Evolutionary conservation across 257 asterid genomes (phyloP).

Genomic region (Nicotiana obtusifolia): DNA sequence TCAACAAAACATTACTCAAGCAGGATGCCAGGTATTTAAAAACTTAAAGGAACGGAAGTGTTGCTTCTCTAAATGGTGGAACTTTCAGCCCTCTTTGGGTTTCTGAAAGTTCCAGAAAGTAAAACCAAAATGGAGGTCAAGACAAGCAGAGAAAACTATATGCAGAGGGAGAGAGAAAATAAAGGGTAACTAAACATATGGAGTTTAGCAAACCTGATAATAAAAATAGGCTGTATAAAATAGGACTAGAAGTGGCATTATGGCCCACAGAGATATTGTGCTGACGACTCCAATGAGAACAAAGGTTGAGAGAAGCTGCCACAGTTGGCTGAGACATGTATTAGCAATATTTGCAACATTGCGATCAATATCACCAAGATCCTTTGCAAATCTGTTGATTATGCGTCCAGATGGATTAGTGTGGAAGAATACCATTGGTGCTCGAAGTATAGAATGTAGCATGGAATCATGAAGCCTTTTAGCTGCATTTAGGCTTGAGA

Average conservation of each 20-base stretch:
- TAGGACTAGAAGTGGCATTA: conserved; percentile 69
- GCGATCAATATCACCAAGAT: conserved; percentile 70
- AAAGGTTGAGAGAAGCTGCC: conserved; percentile 69
- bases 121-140: background rate
- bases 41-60: background rate
- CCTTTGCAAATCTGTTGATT: conserved; percentile 70
- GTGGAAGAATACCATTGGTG: conserved; percentile 87
- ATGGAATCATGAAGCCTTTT: conserved; percentile 67
- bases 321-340: conserved; percentile 52
- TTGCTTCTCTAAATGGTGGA: background rate
- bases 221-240: conserved; percentile 64
- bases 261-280: conserved; percentile 72
- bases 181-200: background rate
- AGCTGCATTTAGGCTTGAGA: conserved; percentile 66
- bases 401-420: conserved; percentile 81
- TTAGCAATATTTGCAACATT: conserved; percentile 49
- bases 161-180: background rate
- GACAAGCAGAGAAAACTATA: background rate
- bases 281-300: conserved; percentile 68
- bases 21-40: too few species aligned
- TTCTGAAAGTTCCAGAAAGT: background rate
- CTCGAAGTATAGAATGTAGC: conserved; percentile 59
- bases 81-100: background rate
- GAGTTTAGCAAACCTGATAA: conserved; percentile 44
- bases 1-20: too few species aligned